Evolutionary conservation across 2,329 filamentous ascomycete species (phyloP).

Genomic region (Trichoderma asperellum): DNA sequence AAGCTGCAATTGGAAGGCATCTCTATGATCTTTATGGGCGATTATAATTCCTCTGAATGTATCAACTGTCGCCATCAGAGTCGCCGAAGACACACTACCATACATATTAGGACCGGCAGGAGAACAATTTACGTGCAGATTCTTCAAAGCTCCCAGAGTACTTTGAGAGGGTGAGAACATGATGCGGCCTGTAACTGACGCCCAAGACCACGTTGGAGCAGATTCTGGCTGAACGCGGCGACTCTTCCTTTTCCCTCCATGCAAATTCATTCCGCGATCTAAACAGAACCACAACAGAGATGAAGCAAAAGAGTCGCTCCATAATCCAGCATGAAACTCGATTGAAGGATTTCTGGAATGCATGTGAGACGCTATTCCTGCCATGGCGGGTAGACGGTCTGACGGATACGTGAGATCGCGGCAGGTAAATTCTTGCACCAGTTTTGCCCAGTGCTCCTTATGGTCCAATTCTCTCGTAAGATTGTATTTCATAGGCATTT

Average conservation of each 20-base stretch:
- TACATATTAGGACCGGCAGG: no score
- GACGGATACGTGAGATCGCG: not conserved
- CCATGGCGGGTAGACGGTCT: not conserved
- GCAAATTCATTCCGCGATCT: not conserved
- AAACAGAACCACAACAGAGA: not conserved
- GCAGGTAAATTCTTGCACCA: constrained; percentile 3
- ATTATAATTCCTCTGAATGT: no score
- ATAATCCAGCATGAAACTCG: not conserved
- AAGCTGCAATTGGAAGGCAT: no score
- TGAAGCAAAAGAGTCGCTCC: not conserved
- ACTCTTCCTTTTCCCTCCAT: not conserved
- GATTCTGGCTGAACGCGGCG: not conserved
- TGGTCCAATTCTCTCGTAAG: not conserved
- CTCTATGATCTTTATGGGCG: no score
- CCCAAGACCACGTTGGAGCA: not conserved
- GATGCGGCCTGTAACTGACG: not conserved
- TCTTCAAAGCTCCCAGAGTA: no score
- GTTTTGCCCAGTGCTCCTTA: not conserved
- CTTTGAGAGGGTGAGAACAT: not conserved
- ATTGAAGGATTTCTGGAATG: not conserved
- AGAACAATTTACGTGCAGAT: no score
- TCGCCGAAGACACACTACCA: no score
- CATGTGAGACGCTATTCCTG: not conserved
- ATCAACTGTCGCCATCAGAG: no score
- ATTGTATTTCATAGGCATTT: no score